These are phyloP conservation scores for Drechslera avenae DNA, from an alignment of 2,329 filamentous ascomycete genomes.

Conservation along the genomic window DNA sequence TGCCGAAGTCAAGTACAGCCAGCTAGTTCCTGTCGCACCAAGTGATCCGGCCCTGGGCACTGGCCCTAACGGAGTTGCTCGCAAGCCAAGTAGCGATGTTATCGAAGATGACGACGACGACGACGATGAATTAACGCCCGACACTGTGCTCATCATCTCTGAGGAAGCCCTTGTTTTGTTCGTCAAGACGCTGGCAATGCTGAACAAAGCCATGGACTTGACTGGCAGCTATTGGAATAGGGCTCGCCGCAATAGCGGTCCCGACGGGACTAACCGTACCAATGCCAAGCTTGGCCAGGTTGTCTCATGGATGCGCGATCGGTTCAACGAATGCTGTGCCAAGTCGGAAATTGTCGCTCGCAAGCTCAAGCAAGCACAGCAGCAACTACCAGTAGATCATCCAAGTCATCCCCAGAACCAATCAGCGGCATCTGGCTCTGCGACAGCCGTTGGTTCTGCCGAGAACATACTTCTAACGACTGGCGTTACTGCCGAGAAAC, in stretches of 20 bases:
- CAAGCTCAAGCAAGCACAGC: slow-evolving; percentile 85
- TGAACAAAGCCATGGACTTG: slow-evolving; percentile 95
- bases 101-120: slow-evolving; percentile 58
- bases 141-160: slow-evolving; percentile 83
- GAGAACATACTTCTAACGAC: slow-evolving; percentile 84
- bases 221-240: slow-evolving; percentile 91
- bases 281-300: slow-evolving; percentile 79
- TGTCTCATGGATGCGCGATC: slow-evolving; percentile 90
- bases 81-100: slow-evolving; percentile 53
- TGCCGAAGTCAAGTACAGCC: slow-evolving; percentile 97
- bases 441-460: slow-evolving; percentile 65
- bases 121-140: slow-evolving; percentile 75
- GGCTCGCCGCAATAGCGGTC: slow-evolving; percentile 65
- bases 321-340: slow-evolving; percentile 96
- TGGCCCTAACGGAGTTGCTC: slow-evolving; percentile 55
- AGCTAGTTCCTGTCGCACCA: slow-evolving; percentile 87
- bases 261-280: slow-evolving; percentile 40
- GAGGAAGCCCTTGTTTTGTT: slow-evolving; percentile 96
- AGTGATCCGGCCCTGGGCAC: slow-evolving; percentile 71
- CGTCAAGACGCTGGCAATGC: slow-evolving; percentile 86
- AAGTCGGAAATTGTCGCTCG: slow-evolving; percentile 94
- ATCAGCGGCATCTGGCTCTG: slow-evolving; percentile 62
- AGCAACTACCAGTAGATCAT: slow-evolving; percentile 80
- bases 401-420: slow-evolving; percentile 84
- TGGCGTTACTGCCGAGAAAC: slow-evolving; percentile 90